Evolutionary conservation across 768 basidiomycete species (phyloP).

Genomic region (Trametes cubensis): DNA sequence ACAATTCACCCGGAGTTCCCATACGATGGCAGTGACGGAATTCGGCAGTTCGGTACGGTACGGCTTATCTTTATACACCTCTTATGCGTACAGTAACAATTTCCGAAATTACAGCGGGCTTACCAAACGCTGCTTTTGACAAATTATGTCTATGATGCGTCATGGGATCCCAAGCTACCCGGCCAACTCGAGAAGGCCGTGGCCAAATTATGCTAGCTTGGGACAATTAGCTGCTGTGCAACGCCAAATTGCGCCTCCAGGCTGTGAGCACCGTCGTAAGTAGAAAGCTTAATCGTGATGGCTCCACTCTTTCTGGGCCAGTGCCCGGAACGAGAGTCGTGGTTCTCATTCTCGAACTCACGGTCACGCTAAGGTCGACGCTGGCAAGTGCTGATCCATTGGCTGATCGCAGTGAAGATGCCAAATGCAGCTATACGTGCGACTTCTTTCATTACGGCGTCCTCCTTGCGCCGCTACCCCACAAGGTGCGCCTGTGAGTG

Average conservation of each 20-base stretch:
- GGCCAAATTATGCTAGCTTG: background rate
- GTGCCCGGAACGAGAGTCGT: background rate
- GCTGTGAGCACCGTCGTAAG: background rate
- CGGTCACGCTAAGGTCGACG: too few species aligned
- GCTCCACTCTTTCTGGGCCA: background rate
- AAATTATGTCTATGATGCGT: background rate
- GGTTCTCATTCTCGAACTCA: background rate
- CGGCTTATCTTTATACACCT: background rate
- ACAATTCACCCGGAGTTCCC: conserved; percentile 9
- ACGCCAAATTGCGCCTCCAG: background rate
- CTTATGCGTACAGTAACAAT: background rate
- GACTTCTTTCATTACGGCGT: conserved; percentile 10
- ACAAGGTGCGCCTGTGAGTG: background rate
- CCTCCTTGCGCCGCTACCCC: background rate
- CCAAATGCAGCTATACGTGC: background rate
- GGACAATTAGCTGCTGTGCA: background rate
- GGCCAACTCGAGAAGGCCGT: too few species aligned
- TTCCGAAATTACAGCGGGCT: conserved; percentile 7
- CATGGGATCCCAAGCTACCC: background rate
- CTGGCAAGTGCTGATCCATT: background rate
- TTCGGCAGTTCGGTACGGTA: background rate
- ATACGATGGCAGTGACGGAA: background rate
- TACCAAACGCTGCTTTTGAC: background rate
- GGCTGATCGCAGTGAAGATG: background rate
- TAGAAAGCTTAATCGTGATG: background rate